Percentiles rank a stretch among this genome's conserved stretches.
Conservation (phyloP, 2,329 filamentous ascomycete species). For the Periconia sp. region DNA sequence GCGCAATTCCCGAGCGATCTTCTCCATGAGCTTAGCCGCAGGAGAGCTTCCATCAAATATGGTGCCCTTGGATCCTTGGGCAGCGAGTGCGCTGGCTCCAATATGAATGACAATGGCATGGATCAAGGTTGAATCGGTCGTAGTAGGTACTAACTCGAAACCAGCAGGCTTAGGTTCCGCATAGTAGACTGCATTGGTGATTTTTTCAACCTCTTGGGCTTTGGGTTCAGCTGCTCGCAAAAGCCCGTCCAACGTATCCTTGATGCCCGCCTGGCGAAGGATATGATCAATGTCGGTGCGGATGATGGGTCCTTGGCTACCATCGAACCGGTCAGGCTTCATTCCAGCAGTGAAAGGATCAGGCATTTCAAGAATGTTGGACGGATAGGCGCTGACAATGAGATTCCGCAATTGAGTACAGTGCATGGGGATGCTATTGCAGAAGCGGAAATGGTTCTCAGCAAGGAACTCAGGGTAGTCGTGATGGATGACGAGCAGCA, state of each 20-base stretch:
- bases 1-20: conserved; percentile 75
- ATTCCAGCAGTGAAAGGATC: conserved; percentile 75
- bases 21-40: conserved; percentile 75
- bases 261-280: conserved; percentile 59
- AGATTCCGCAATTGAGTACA: conserved; percentile 89
- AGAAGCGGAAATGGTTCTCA: conserved; percentile 83
- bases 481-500: conserved; percentile 85
- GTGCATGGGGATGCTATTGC: conserved; percentile 79
- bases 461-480: conserved; percentile 94
- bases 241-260: conserved; percentile 58
- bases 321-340: conserved; percentile 78
- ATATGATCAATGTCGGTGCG: conserved; percentile 66
- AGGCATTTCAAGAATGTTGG: conserved; percentile 71
- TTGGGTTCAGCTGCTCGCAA: conserved; percentile 63
- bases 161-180: conserved; percentile 64
- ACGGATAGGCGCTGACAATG: conserved; percentile 80
- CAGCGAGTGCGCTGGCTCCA: conserved; percentile 72
- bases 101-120: conserved; percentile 86
- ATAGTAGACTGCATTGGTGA: conserved; percentile 74
- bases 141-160: conserved; percentile 70
- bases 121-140: conserved; percentile 73
- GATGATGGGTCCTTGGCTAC: conserved; percentile 71
- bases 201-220: conserved; percentile 75
- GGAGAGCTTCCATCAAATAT: conserved; percentile 69
- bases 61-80: conserved; percentile 63